phyloP scores from a whole-genome alignment of 2,329 filamentous ascomycete genomes.

The Penicillium sp. region DNA sequence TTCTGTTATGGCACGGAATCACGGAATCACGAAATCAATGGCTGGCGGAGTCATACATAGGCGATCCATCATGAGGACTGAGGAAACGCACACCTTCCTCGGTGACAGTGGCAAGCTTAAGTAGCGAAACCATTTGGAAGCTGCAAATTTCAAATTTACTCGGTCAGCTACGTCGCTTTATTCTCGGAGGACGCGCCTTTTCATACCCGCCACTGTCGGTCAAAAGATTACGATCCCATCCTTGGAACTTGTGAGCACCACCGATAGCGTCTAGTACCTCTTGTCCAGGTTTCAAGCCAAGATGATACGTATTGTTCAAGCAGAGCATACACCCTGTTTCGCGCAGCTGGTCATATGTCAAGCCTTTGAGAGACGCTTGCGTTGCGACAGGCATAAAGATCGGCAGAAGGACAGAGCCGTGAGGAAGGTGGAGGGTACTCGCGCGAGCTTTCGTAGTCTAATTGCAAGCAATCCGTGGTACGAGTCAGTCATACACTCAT shows the following conservation, averaged over 20 bases:
- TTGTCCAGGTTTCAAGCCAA: slow-evolving; percentile 93
- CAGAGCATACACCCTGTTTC: slow-evolving; percentile 88
- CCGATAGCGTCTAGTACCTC: slow-evolving; percentile 84
- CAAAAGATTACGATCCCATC: slow-evolving; percentile 93
- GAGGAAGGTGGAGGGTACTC: slow-evolving; percentile 83
- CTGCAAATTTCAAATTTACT: slow-evolving; percentile 53
- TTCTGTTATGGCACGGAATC: background rate
- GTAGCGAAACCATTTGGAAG: slow-evolving; percentile 97
- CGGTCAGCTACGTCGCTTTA: slow-evolving; percentile 13
- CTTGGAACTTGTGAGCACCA: slow-evolving; percentile 91
- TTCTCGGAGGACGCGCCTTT: background rate
- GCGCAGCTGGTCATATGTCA: slow-evolving; percentile 91
- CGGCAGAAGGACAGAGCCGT: slow-evolving; percentile 87
- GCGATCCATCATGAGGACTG: slow-evolving; percentile 92
- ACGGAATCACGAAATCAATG: background rate
- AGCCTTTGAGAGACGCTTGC: slow-evolving; percentile 90
- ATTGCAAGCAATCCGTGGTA: slow-evolving; percentile 5
- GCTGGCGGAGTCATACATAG: slow-evolving; percentile 66
- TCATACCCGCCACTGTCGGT: slow-evolving; percentile 67
- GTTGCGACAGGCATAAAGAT: slow-evolving; percentile 99
- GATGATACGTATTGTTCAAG: slow-evolving; percentile 97
- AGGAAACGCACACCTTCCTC: slow-evolving; percentile 95
- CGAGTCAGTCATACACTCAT: slow-evolving; percentile 18
- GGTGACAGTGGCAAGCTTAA: slow-evolving; percentile 90
- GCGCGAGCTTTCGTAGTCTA: slow-evolving; percentile 95